These are phyloP conservation scores for Earliella scabrosa DNA, from an alignment of 1,284 basidiomycete species.

Conservation along the genomic window DNA sequence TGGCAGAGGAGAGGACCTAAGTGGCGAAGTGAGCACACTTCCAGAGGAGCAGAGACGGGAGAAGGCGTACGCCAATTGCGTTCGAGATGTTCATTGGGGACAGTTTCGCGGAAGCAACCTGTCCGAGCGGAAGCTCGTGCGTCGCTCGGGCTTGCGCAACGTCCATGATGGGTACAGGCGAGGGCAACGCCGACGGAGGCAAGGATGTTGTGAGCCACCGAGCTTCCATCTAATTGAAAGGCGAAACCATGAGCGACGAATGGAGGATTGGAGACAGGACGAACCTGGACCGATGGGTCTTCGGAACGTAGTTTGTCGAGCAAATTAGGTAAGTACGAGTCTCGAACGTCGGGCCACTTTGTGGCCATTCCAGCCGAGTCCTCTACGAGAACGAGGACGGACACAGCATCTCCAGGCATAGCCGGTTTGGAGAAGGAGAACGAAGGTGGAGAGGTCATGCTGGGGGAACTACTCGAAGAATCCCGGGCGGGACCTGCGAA, in stretches of 20 bases:
- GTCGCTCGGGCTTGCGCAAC: conserved; percentile 19
- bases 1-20: conserved; percentile 45
- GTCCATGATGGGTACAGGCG: conserved; percentile 17
- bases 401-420: conserved; percentile 45
- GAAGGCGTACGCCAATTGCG: conserved; percentile 24
- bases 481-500: conserved; percentile 23
- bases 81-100: conserved; percentile 24
- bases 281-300: conserved; percentile 43
- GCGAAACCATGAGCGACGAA: conserved; percentile 13
- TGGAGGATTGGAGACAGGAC: conserved; percentile 18
- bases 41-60: not conserved
- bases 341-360: conserved; percentile 59
- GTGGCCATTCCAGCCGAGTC: conserved; percentile 54
- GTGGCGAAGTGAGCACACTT: not conserved
- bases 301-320: conserved; percentile 45
- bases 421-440: conserved; percentile 40
- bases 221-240: conserved; percentile 40
- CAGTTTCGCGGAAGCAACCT: conserved; percentile 15
- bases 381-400: conserved; percentile 63
- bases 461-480: conserved; percentile 23
- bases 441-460: conserved; percentile 28
- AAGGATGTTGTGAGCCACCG: conserved; percentile 43
- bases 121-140: conserved; percentile 24
- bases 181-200: conserved; percentile 10
- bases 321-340: conserved; percentile 55